A percentile compares a stretch with the other conserved stretches of the same genome.
phyloP scores from a whole-genome alignment of 202 grass and related monocot species.

The Zoysia matrella region DNA sequence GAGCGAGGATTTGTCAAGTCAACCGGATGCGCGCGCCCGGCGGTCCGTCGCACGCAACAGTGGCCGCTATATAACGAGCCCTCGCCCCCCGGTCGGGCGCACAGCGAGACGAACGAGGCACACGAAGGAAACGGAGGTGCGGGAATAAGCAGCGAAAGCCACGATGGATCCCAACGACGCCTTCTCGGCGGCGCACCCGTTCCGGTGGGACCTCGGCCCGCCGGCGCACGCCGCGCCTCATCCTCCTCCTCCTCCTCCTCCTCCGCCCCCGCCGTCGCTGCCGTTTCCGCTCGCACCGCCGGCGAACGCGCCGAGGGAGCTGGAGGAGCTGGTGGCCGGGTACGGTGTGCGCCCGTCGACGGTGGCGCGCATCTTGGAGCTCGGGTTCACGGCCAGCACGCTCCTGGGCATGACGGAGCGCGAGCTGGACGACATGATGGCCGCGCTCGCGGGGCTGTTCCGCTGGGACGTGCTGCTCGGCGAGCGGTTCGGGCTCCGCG shows the following conservation, averaged over 20 bases:
- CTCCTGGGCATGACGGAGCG: constrained; percentile 93
- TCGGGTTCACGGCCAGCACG: constrained; percentile 94
- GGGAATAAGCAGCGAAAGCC: neutral
- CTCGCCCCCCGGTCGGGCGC: too few relatives aligned
- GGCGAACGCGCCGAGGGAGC: constrained; percentile 62
- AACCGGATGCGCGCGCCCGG: constrained; percentile 27
- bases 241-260: neutral
- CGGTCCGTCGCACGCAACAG: neutral
- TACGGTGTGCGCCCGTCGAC: constrained; percentile 87
- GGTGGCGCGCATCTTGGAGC: constrained; percentile 81
- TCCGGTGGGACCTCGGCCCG: constrained; percentile 69
- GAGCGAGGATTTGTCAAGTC: constrained; percentile 47
- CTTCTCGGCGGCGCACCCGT: constrained; percentile 70
- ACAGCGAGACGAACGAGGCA: neutral
- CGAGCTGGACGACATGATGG: constrained; percentile 98
- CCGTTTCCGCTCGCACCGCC: neutral
- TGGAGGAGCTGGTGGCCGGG: constrained; percentile 82
- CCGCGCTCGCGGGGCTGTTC: constrained; percentile 82
- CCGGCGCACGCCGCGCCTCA: constrained; percentile 36
- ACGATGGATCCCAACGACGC: constrained; percentile 61
- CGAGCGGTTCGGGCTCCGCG: constrained; percentile 90
- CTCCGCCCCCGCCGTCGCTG: neutral
- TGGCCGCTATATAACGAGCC: constrained; percentile 40
- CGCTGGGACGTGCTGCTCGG: constrained; percentile 93
- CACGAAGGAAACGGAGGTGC: too few relatives aligned